phyloP scores from a whole-genome alignment of 257 asterid genomes.

The Solanum sparsipilum region DNA sequence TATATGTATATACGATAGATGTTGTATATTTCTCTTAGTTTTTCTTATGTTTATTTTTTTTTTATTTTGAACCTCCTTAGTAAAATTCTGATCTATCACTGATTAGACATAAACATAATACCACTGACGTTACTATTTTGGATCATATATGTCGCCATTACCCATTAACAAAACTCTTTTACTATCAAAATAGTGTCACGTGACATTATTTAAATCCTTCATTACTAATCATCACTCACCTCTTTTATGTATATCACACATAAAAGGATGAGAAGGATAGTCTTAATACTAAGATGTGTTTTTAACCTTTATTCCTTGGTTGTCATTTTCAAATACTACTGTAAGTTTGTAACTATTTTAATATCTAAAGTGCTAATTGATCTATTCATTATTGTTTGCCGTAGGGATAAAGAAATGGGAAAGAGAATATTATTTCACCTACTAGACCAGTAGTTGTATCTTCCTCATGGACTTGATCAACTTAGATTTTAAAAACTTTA shows the following conservation, averaged over 20 bases:
- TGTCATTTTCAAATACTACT: background rate
- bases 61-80: background rate
- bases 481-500: background rate
- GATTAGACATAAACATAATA: background rate
- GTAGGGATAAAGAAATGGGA: background rate
- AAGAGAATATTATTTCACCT: background rate
- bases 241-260: background rate
- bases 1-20: background rate
- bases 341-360: background rate
- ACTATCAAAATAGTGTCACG: background rate
- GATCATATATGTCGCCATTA: background rate
- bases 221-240: background rate
- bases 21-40: background rate
- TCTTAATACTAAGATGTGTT: background rate
- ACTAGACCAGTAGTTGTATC: background rate
- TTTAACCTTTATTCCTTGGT: background rate
- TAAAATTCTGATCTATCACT: background rate
- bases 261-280: fast-evolving
- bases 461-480: background rate
- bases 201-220: background rate
- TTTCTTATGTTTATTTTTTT: background rate
- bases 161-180: background rate
- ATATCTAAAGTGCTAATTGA: background rate
- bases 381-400: background rate
- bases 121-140: fast-evolving